phyloP scores from a whole-genome alignment of 768 basidiomycete genomes.

The Mycena pura region DNA sequence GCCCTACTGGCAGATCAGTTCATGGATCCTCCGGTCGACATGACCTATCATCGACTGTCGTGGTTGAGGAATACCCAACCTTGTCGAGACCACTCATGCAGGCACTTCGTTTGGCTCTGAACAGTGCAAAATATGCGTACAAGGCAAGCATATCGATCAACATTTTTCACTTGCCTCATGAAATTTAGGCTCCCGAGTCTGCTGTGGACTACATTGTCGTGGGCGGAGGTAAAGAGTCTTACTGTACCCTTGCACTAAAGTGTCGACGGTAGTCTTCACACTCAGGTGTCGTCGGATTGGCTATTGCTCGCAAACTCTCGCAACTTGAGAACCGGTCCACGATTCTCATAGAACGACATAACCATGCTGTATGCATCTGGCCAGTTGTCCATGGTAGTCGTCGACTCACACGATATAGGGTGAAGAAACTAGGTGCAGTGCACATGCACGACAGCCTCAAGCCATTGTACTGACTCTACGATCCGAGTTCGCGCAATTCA shows the following conservation, averaged over 20 bases:
- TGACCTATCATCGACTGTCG: too few species aligned
- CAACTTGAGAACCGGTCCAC: constrained; percentile 74
- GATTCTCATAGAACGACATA: constrained; percentile 81
- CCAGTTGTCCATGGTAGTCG: neutral
- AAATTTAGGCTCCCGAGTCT: constrained; percentile 63
- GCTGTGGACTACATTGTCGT: constrained; percentile 86
- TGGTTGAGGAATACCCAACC: too few species aligned
- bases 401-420: constrained; percentile 43
- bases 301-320: constrained; percentile 79
- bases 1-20: too few species aligned
- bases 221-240: constrained; percentile 74
- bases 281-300: constrained; percentile 85
- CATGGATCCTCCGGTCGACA: too few species aligned
- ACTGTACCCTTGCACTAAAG: too few species aligned
- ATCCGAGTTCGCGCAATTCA: constrained; percentile 83
- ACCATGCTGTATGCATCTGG: constrained; percentile 41
- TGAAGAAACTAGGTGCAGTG: constrained; percentile 80
- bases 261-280: neutral
- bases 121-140: constrained; percentile 20
- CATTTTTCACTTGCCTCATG: neutral
- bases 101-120: constrained; percentile 17
- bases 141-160: constrained; percentile 8
- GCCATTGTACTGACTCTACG: neutral
- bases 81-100: constrained; percentile 2
- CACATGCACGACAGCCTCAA: neutral